Conservation (phyloP, 2,329 filamentous ascomycete species). For the Diaporthe eres region DNA sequence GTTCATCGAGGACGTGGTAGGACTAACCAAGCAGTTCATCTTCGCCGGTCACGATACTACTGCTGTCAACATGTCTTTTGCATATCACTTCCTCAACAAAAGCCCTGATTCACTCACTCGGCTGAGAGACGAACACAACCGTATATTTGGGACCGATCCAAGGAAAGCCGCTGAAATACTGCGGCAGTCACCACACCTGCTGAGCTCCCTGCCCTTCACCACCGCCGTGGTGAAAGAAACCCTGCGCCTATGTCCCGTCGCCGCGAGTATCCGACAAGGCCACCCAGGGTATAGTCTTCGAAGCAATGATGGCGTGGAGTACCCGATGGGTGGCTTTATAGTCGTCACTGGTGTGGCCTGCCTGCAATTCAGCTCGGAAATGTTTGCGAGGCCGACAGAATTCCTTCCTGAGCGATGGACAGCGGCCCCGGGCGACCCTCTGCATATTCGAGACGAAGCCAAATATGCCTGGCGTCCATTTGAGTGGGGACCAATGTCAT, state of each 20-base stretch:
- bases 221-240: conserved; percentile 68
- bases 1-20: conserved; percentile 33
- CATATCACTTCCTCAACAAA: conserved; percentile 43
- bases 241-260: conserved; percentile 66
- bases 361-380: conserved; percentile 50
- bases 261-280: conserved; percentile 54
- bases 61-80: conserved; percentile 29
- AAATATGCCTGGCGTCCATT: conserved; percentile 52
- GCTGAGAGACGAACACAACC: conserved; percentile 47
- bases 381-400: conserved; percentile 54
- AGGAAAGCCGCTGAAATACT: conserved; percentile 51
- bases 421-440: conserved; percentile 43
- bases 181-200: conserved; percentile 57
- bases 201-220: conserved; percentile 66
- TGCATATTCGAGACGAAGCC: conserved; percentile 45
- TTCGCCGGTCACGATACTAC: conserved; percentile 41
- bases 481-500: conserved; percentile 53
- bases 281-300: conserved; percentile 51
- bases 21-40: conserved; percentile 48
- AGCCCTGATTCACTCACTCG: conserved; percentile 45
- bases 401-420: conserved; percentile 62
- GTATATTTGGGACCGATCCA: conserved; percentile 47
- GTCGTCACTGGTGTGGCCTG: conserved; percentile 43
- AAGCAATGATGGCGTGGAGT: conserved; percentile 51
- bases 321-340: conserved; percentile 53